Percentiles rank a stretch among this genome's conserved stretches.
These are phyloP conservation scores for Auricularia sp. DNA, from an alignment of 768 basidiomycete genomes.

Conservation along the genomic window DNA sequence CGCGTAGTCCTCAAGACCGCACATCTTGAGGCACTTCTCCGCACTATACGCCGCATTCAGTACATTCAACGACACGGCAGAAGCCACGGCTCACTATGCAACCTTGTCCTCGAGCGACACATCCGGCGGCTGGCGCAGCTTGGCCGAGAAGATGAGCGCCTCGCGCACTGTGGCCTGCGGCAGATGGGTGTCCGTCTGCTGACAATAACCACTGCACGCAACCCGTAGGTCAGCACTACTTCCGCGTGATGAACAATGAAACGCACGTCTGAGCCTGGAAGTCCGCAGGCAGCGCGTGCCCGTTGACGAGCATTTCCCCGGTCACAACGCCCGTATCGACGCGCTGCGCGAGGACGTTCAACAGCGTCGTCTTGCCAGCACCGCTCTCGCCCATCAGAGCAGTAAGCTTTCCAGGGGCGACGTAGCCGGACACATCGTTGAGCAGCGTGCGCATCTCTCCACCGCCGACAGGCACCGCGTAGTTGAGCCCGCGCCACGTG, in stretches of 20 bases:
- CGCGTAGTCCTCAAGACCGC: conserved; percentile 74
- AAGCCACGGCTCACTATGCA: conserved; percentile 46
- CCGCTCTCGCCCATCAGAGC: conserved; percentile 63
- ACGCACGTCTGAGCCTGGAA: conserved; percentile 42
- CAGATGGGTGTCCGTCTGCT: conserved; percentile 77
- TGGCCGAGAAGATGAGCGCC: conserved; percentile 70
- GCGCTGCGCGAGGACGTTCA: conserved; percentile 47
- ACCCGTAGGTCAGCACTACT: conserved; percentile 9
- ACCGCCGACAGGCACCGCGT: conserved; percentile 46
- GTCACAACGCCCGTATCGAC: conserved; percentile 23
- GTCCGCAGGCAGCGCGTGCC: conserved; percentile 47
- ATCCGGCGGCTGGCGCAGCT: conserved; percentile 59
- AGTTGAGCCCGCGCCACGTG: conserved; percentile 67
- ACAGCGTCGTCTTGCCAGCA: conserved; percentile 64
- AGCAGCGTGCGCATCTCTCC: conserved; percentile 40
- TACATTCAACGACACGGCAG: not conserved
- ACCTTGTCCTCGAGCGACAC: conserved; percentile 64
- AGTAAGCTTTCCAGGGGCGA: conserved; percentile 74
- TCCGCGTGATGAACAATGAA: conserved; percentile 9
- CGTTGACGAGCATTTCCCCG: conserved; percentile 49
- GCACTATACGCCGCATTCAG: not conserved
- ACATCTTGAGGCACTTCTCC: conserved; percentile 54
- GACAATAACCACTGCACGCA: conserved; percentile 61
- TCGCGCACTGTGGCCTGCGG: conserved; percentile 70
- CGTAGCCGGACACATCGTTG: conserved; percentile 68